phyloP scores from a whole-genome alignment of 2,329 filamentous ascomycete species.

The Colletotrichum tamarilloi region DNA sequence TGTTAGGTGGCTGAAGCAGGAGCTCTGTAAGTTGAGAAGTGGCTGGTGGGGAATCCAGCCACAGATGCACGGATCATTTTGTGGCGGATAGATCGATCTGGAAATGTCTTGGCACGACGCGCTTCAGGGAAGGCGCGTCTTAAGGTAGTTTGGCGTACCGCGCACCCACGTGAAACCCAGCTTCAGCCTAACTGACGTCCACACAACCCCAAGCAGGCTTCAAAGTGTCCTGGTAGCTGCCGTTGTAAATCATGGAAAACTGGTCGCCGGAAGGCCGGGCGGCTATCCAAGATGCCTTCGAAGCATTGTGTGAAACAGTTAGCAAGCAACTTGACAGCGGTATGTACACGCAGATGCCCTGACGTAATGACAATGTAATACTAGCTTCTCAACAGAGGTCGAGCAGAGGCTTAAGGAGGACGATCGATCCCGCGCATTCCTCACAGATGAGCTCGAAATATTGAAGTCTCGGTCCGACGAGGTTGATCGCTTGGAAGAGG shows the following conservation, averaged over 20 bases:
- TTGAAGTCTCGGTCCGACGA: slow-evolving; percentile 45
- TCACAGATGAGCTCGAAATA: slow-evolving; percentile 47
- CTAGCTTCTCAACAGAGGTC: slow-evolving; percentile 41
- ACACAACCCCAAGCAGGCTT: not conserved
- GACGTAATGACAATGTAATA: slow-evolving; percentile 35
- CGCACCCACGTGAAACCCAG: not conserved
- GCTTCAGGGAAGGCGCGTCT: not conserved
- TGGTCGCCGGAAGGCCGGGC: slow-evolving; percentile 53
- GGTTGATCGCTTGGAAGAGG: slow-evolving; percentile 51
- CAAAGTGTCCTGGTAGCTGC: not conserved
- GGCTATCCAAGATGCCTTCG: slow-evolving; percentile 52
- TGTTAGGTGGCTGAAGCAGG: not conserved
- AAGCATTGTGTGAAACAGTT: slow-evolving; percentile 52
- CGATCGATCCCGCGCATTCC: not conserved
- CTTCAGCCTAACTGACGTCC: not conserved
- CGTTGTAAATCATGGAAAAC: slow-evolving; percentile 46
- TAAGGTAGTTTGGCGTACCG: not conserved
- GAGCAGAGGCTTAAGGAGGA: slow-evolving; percentile 35
- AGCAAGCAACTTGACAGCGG: slow-evolving; percentile 50
- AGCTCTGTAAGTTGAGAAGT: not conserved
- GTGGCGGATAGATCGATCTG: not conserved
- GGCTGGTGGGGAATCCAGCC: not conserved
- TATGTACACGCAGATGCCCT: slow-evolving; percentile 39
- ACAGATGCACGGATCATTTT: not conserved
- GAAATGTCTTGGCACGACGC: not conserved